A percentile compares a stretch with the other conserved stretches of the same genome.
phyloP scores from a whole-genome alignment of 2,329 filamentous ascomycete genomes.

The Ceratocystis colombiana region DNA sequence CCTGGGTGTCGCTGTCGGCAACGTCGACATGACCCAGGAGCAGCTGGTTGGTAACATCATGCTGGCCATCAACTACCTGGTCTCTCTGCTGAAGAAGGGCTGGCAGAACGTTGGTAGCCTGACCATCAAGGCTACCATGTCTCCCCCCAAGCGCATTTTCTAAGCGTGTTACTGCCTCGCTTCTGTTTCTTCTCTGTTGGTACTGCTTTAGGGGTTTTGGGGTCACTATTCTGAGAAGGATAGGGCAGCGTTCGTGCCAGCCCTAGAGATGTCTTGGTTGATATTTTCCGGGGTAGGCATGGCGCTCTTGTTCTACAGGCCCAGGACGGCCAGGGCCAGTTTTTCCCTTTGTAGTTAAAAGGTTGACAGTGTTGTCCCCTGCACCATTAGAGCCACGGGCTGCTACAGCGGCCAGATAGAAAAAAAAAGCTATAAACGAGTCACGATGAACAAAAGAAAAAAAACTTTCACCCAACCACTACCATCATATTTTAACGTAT shows the following conservation, averaged over 20 bases:
- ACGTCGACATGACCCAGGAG: slow-evolving; percentile 94
- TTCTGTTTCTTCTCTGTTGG: slow-evolving; percentile 26
- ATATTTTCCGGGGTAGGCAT: neutral
- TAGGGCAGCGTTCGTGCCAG: neutral
- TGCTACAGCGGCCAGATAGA: neutral
- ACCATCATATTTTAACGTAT: too few relatives aligned
- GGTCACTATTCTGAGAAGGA: slow-evolving; percentile 11
- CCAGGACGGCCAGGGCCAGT: slow-evolving; percentile 8
- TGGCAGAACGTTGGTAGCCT: slow-evolving; percentile 99
- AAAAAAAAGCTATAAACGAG: slow-evolving; percentile 18
- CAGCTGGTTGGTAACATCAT: slow-evolving; percentile 98
- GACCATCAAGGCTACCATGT: slow-evolving; percentile 99
- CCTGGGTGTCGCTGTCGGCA: slow-evolving; percentile 98
- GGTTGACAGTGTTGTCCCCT: neutral
- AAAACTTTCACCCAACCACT: neutral
- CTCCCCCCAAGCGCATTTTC: slow-evolving; percentile 94
- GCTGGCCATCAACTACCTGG: slow-evolving; percentile 99
- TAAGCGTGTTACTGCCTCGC: slow-evolving; percentile 43
- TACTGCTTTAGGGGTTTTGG: neutral
- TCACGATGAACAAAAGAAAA: slow-evolving; percentile 17
- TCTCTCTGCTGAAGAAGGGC: slow-evolving; percentile 99
- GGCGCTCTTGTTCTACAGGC: neutral
- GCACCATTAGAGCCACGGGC: slow-evolving; percentile 7
- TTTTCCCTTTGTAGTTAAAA: slow-evolving; percentile 4
- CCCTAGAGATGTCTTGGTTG: slow-evolving; percentile 8